Conservation (phyloP, 768 basidiomycete species). For the Boletus subcaerulescens region DNA sequence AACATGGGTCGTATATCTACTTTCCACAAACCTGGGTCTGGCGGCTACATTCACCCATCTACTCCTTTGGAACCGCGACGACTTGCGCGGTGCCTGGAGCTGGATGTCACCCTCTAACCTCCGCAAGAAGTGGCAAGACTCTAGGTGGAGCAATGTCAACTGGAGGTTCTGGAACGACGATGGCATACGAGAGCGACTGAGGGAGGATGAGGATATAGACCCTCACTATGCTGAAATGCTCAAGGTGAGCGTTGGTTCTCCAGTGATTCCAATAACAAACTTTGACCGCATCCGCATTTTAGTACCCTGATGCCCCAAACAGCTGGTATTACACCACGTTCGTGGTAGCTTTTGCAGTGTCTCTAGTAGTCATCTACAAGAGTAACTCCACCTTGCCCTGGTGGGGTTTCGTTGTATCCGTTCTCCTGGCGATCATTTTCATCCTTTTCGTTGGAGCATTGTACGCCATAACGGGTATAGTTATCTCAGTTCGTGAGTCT, state of each 20-base stretch:
- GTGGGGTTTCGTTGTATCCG: constrained; percentile 55
- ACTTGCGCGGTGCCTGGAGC: constrained; percentile 44
- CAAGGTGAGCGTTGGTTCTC: constrained; percentile 20
- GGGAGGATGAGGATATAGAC: constrained; percentile 43
- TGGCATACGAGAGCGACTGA: constrained; percentile 24
- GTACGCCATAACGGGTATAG: constrained; percentile 44
- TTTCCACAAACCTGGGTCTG: constrained; percentile 26
- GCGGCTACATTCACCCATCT: constrained; percentile 53
- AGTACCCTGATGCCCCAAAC: constrained; percentile 35
- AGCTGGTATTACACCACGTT: constrained; percentile 33
- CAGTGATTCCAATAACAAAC: constrained; percentile 15
- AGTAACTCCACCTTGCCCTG: constrained; percentile 54
- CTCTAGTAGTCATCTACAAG: constrained; percentile 53
- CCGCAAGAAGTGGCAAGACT: constrained; percentile 21
- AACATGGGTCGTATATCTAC: constrained; percentile 22
- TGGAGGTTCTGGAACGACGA: constrained; percentile 35
- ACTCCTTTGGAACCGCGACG: constrained; percentile 51
- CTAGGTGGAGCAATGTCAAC: constrained; percentile 34
- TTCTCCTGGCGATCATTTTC: constrained; percentile 49
- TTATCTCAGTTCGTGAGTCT: constrained; percentile 19
- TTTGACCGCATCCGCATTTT: not conserved
- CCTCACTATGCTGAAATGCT: constrained; percentile 57
- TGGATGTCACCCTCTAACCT: constrained; percentile 41
- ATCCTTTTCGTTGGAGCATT: constrained; percentile 54
- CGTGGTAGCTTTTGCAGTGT: constrained; percentile 41